Base-by-base conservation (phyloP, 108 stramenopile genomes). In the Cyclostephanos tholiformis region DNA sequence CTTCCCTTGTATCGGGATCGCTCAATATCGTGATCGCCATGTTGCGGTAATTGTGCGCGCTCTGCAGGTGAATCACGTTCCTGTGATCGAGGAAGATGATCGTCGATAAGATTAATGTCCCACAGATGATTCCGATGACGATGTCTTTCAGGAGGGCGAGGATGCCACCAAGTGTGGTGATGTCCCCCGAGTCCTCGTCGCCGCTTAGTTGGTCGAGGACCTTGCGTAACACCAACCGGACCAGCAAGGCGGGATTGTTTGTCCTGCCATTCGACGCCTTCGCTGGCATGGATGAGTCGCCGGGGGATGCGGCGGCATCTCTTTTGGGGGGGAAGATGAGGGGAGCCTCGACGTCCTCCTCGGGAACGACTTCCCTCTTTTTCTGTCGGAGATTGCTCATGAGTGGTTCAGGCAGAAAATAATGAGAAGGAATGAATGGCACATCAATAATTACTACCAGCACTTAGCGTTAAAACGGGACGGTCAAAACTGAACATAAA, bases 11-110 rank as follows among this genome's bases (percentile, higher is more conserved):
- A 27, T 70, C 80, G n/a, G 80, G 73, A 53, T 81, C 69, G 56
- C 64, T 70, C 20, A 81, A 20, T 41, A 53, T 16, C 13, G 39
- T 14, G 22, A 62, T 65, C 19, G 64, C 73, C 12, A 32, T 25
- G 8, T 69, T 30, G 4, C 80, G 53, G 22, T 74, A 71, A 52
- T 74, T 69, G 63, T 81, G 80, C 0, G 80, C 80, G 23, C 62
- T 64, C 49, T 81, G 73, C 19, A 81, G 20, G 25, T 81, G 80
- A 56, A 81, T 71, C 16, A 81, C 30, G 56, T 74, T 60, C 53
- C 38, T 44, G 44, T 81, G 80, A 25, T 81, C 80, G 29, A 81
- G 38, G 26, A 81, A 64, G 9, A 81, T 63, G 12, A 71, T 5
- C 8, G 59, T 16, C 22, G 67, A 69, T 27, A 81, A n/a, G n/a